These are phyloP conservation scores for Saccharomyces uvarum DNA, from an alignment of 1,139 yeast species.

Conservation along the genomic window DNA sequence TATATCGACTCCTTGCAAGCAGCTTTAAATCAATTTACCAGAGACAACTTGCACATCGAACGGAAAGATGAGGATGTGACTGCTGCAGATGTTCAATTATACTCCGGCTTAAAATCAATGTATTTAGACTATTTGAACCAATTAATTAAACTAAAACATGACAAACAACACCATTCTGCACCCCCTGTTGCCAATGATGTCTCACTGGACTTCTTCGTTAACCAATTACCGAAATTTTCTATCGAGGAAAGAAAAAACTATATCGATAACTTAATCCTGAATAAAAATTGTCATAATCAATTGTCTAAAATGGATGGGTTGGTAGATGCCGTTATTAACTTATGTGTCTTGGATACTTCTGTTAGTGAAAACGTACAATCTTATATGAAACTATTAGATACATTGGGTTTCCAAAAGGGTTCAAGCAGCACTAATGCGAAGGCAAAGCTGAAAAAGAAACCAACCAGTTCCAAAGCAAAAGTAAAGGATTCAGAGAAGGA, in stretches of 20 bases:
- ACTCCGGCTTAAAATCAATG: constrained; percentile 27
- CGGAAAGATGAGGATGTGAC: constrained; percentile 19
- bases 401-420: constrained; percentile 9
- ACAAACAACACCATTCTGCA: not conserved
- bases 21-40: constrained; percentile 22
- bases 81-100: constrained; percentile 25
- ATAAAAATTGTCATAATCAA: constrained; percentile 6
- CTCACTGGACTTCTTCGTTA: not conserved
- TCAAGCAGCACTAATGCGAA: constrained; percentile 1
- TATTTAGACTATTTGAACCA: constrained; percentile 27
- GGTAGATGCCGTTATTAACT: constrained; percentile 17
- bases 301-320: constrained; percentile 12
- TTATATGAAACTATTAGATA: constrained; percentile 10
- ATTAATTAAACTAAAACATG: constrained; percentile 16
- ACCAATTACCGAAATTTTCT: constrained; percentile 16
- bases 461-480: constrained; percentile 1
- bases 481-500: not conserved
- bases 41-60: constrained; percentile 27
- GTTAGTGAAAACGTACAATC: constrained; percentile 21
- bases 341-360: constrained; percentile 25
- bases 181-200: not conserved
- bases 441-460: constrained; percentile 5
- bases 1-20: constrained; percentile 21
- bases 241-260: constrained; percentile 22
- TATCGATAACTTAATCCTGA: constrained; percentile 16